Evolutionary conservation across 1,139 yeast genomes (phyloP).

Genomic region (Diutina sp.): DNA sequence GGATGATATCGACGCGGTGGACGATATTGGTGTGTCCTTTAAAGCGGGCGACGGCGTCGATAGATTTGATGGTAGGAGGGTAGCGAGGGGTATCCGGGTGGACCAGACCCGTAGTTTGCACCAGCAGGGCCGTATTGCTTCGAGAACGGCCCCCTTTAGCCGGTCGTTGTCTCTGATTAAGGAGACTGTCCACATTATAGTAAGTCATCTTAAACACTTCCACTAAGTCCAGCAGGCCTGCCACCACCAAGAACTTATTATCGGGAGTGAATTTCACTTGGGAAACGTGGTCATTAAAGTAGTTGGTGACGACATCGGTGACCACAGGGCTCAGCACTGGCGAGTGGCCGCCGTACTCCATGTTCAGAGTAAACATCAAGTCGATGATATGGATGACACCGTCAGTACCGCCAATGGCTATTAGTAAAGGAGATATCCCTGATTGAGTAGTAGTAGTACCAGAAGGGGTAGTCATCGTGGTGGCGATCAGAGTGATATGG

Average conservation of each 20-base stretch:
- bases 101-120: neutral
- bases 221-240: constrained; percentile 48
- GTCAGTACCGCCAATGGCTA: constrained; percentile 51
- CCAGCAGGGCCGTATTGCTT: constrained; percentile 7
- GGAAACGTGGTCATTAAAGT: constrained; percentile 50
- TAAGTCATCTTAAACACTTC: constrained; percentile 37
- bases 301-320: constrained; percentile 51
- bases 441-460: neutral
- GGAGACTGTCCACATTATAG: constrained; percentile 7
- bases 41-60: constrained; percentile 34
- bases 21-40: constrained; percentile 65
- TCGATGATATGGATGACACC: constrained; percentile 54
- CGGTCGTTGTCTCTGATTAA: constrained; percentile 3
- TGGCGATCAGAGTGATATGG: constrained; percentile 30
- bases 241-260: constrained; percentile 43
- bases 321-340: constrained; percentile 20
- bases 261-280: constrained; percentile 53
- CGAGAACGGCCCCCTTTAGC: constrained; percentile 6
- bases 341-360: constrained; percentile 9
- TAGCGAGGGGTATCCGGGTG: constrained; percentile 5
- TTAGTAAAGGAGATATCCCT: constrained; percentile 27
- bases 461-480: constrained; percentile 16
- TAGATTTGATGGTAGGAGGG: constrained; percentile 29
- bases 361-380: constrained; percentile 15
- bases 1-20: constrained; percentile 26